A percentile compares a stretch with the other conserved stretches of the same genome.
Conservation (phyloP, 2,329 filamentous ascomycete species). For the Acephala macrosclerotiorum region DNA sequence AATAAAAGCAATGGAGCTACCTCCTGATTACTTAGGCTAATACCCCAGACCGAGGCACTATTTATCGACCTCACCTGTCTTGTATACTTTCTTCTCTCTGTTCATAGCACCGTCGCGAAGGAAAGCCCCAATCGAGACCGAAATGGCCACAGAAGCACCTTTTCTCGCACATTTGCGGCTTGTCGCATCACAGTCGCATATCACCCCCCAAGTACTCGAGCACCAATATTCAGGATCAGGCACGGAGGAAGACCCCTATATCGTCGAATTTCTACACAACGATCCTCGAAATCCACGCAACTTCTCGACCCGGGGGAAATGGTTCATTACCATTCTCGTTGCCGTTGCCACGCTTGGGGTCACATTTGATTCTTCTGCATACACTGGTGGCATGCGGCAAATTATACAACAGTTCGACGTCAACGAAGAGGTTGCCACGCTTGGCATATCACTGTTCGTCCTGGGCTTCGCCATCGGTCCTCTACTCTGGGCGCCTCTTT, state of each 20-base stretch:
- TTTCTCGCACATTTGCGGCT: constrained; percentile 4
- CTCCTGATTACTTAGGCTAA: too few relatives aligned
- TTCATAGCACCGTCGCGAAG: constrained; percentile 1
- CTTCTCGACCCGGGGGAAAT: constrained; percentile 55
- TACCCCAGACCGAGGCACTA: background rate
- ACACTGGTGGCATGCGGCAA: background rate
- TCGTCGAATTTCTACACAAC: constrained; percentile 58
- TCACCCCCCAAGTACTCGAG: constrained; percentile 44
- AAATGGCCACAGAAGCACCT: constrained; percentile 8
- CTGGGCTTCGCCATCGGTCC: constrained; percentile 59
- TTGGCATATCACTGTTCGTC: constrained; percentile 45
- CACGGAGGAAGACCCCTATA: constrained; percentile 61
- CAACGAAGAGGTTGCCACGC: background rate
- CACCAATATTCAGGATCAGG: constrained; percentile 54
- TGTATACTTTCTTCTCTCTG: constrained; percentile 8
- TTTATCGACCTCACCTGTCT: constrained; percentile 1
- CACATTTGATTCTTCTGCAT: background rate
- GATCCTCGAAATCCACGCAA: constrained; percentile 63
- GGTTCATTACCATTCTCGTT: constrained; percentile 56
- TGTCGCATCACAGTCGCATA: background rate
- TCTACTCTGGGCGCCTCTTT: constrained; percentile 46
- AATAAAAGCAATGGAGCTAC: too few relatives aligned
- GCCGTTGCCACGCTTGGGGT: constrained; percentile 40
- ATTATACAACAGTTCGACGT: background rate
- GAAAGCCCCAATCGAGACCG: constrained; percentile 7